Evolutionary conservation across 345 rosid species (phyloP).

Genomic region (Abelmoschus esculentus): DNA sequence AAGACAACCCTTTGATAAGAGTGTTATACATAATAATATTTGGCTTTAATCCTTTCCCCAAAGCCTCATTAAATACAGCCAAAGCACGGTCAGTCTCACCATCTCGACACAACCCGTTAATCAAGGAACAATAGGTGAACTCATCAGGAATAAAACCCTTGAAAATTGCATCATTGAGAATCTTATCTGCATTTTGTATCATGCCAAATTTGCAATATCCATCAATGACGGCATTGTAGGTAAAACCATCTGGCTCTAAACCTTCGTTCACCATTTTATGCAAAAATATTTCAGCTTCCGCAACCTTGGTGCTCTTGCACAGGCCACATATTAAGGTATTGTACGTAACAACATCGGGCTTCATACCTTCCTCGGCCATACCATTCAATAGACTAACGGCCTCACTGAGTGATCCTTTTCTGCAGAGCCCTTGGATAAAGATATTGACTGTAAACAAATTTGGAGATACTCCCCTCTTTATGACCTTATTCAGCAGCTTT

Average conservation of each 20-base stretch:
- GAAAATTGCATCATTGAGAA: constrained; percentile 56
- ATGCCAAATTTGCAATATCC: constrained; percentile 69
- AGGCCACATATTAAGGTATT: constrained; percentile 76
- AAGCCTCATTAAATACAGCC: constrained; percentile 50
- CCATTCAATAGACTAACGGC: constrained; percentile 60
- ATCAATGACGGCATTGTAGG: constrained; percentile 19
- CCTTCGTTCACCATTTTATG: constrained; percentile 82
- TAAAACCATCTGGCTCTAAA: constrained; percentile 62
- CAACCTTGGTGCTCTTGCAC: constrained; percentile 52
- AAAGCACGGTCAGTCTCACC: constrained; percentile 67
- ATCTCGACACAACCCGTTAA: constrained; percentile 61
- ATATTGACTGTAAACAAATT: constrained; percentile 81
- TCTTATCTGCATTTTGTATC: constrained; percentile 59
- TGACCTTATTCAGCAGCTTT: constrained; percentile 57
- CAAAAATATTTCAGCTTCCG: constrained; percentile 65
- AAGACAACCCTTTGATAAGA: constrained; percentile 66
- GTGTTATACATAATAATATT: constrained; percentile 56
- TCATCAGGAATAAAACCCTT: constrained; percentile 78
- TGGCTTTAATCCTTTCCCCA: constrained; percentile 53
- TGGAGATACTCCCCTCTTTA: constrained; percentile 64
- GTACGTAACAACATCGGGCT: constrained; percentile 73
- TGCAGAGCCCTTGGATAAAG: constrained; percentile 75
- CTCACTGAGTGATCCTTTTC: constrained; percentile 45
- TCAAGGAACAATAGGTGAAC: constrained; percentile 66
- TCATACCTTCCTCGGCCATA: constrained; percentile 41